Evolutionary conservation across 176 grass and related monocot species (phyloP), one percentile per base, ranked within the genome.

Genomic region (Ensete ventricosum): DNA sequence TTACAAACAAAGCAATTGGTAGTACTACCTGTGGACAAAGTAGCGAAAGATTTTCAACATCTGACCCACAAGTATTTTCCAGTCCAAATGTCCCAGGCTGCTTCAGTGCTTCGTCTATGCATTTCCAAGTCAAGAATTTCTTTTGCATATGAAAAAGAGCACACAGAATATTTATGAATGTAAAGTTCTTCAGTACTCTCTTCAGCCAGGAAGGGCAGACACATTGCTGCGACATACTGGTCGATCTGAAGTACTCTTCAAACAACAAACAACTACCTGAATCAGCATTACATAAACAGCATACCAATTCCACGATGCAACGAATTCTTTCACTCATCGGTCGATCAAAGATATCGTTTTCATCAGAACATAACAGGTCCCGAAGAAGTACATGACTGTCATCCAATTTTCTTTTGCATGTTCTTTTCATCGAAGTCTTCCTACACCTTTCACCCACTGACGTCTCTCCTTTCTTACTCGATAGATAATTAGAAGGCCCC

Each of bases 141-240:
- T 52, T 60, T 84, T 78, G 64, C 73, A 81, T 72, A 81, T 88
- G 81, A 77, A 81, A 72, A 11, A 84, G 63, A 57, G 78, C 85
- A 74, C 84, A 81, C 72, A 88, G 52, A 25, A 84, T 49, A 81
- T 88, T 88, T 62, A 83, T 17, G 17, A 88, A 81, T 10, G 73
- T 73, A 77, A 88, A 88, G 22, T 73, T 11, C 65, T 88, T 88
- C 27, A 88, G 2, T 25, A 84, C 58, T 81, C 78, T 84, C 64
- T 77, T 84, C 62, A 88, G 54, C 85, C 85, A 88, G 1, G 65
- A 68, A 68, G 78, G 81, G 55, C 85, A 88, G 16, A 83, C 53
- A 77, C 85, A 88, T 57, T 66, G 52, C 58, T 55, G 52, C 54
- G 27, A 14, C 14, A 53, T 48, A 13, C 20, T 62, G 53, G 77